Base-by-base conservation (phyloP, 306 rosid species). In the Albizia julibrissin region DNA sequence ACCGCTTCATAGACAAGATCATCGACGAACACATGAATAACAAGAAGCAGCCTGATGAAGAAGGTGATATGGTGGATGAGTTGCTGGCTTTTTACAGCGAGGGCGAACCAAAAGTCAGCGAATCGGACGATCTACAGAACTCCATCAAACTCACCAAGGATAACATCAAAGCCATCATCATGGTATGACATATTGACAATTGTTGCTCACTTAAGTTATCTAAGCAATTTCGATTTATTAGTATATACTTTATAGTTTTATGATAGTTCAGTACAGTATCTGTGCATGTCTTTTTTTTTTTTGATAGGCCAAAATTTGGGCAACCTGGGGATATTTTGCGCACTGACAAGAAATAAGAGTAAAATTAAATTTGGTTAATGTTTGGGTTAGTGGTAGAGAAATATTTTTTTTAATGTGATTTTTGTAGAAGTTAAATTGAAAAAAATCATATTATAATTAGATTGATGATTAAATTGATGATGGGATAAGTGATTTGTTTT, bases 81-180 rank as follows among this genome's bases (percentile, higher is more conserved):
- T 84, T 93, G 85, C 69, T 95, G 26, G 95, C 97, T 21, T 95
- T 95, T 71, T 90, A 93, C 83, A 58, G 82, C 11, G 92, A 90
- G 0, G 86, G 89, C 0, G 86, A 87, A 9, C 84, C 83, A 0
- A 69, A 69, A 59, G 79, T 83, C 8, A 84, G 79, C 44, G 92
- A 86, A 49, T 75, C 90, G 0, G 90, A 88, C 0, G 96, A 87
- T 82, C 61, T 76, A 12, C 85, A 87, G 8, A 87, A 56, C 69
- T 81, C 92, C n/a, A 85, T 95, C 86, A 89, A 72, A 76, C 97
- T 95, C 83, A 91, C 92, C 5, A 83, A 88, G 76, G 95, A 93
- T 69, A 95, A 95, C 33, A 93, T 95, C 89, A 95, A 95, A 65
- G 98, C 97, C 21, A 95, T 95, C 69, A 92, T 94, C 80, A 94